phyloP scores from a whole-genome alignment of 2,329 filamentous ascomycete genomes.

The Volutella citrinella region DNA sequence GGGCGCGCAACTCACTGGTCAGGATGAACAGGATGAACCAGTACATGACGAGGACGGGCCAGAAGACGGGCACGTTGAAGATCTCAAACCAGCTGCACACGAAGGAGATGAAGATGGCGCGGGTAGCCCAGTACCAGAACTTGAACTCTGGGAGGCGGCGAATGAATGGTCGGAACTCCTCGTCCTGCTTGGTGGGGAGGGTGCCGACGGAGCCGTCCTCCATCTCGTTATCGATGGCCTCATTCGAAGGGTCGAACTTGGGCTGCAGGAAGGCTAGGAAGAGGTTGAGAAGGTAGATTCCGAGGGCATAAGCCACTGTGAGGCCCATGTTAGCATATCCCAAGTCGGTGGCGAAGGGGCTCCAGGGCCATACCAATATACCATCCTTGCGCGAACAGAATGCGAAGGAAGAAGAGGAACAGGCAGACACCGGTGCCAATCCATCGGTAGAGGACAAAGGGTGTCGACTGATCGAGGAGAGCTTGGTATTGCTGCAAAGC shows the following conservation, averaged over 20 bases:
- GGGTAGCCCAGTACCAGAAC: constrained; percentile 97
- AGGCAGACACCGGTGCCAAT: constrained; percentile 74
- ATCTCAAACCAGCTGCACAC: constrained; percentile 88
- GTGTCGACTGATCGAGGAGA: constrained; percentile 89
- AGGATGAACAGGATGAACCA: constrained; percentile 96
- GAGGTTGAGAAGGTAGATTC: constrained; percentile 97
- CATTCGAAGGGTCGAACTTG: constrained; percentile 97
- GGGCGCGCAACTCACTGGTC: constrained; percentile 69
- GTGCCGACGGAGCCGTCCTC: constrained; percentile 82
- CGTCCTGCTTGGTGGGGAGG: constrained; percentile 91
- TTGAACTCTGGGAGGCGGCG: constrained; percentile 97
- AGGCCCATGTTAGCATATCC: not conserved
- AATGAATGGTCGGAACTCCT: constrained; percentile 98
- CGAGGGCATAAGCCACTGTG: constrained; percentile 90
- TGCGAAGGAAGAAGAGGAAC: constrained; percentile 80
- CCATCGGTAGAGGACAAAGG: constrained; percentile 89
- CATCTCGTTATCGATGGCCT: constrained; percentile 87
- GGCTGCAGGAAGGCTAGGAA: constrained; percentile 98
- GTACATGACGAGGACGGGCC: constrained; percentile 97
- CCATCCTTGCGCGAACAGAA: constrained; percentile 93
- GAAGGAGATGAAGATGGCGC: constrained; percentile 80
- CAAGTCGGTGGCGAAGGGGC: not conserved
- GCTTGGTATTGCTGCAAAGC: constrained; percentile 78
- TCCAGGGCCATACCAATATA: constrained; percentile 71
- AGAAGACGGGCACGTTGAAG: constrained; percentile 98